Conservation (phyloP, 2,329 filamentous ascomycete species). For the Chrysoporthe cubensis region DNA sequence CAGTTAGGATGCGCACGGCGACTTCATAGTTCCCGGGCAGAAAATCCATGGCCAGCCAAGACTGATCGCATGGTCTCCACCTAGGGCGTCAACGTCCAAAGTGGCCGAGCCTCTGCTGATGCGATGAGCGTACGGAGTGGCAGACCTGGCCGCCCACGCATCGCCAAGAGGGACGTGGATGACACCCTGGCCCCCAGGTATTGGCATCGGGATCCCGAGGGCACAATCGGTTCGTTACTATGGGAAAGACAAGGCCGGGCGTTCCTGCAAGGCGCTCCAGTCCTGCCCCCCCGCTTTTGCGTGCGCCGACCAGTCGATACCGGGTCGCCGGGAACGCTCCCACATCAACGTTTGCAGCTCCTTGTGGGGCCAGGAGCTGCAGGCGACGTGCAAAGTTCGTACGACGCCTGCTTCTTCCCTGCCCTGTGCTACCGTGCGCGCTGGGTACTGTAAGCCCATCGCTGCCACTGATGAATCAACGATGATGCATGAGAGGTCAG, state of each 20-base stretch:
- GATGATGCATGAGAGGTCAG: slow-evolving; percentile 8
- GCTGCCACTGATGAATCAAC: not conserved
- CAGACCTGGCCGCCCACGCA: too few relatives aligned
- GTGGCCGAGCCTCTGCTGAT: too few relatives aligned
- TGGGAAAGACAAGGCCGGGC: too few relatives aligned
- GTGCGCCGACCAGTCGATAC: not conserved
- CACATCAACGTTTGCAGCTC: not conserved
- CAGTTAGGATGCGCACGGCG: too few relatives aligned
- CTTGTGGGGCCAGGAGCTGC: not conserved
- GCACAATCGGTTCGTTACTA: too few relatives aligned
- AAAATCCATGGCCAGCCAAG: too few relatives aligned
- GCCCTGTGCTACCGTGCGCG: not conserved
- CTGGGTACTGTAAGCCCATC: not conserved
- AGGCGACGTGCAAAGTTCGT: slow-evolving; percentile 1
- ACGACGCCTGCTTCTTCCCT: not conserved
- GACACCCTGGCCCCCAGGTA: not conserved
- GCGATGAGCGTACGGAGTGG: too few relatives aligned
- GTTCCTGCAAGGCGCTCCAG: too few relatives aligned
- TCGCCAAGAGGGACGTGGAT: too few relatives aligned
- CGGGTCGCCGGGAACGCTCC: not conserved
- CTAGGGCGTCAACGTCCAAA: too few relatives aligned
- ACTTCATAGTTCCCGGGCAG: not conserved
- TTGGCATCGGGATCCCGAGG: not conserved
- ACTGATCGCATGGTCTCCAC: too few relatives aligned
- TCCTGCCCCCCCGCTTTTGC: too few relatives aligned